These are phyloP conservation scores for Kuraishia capsulata DNA, from an alignment of 805 yeast genomes.

Conservation along the genomic window DNA sequence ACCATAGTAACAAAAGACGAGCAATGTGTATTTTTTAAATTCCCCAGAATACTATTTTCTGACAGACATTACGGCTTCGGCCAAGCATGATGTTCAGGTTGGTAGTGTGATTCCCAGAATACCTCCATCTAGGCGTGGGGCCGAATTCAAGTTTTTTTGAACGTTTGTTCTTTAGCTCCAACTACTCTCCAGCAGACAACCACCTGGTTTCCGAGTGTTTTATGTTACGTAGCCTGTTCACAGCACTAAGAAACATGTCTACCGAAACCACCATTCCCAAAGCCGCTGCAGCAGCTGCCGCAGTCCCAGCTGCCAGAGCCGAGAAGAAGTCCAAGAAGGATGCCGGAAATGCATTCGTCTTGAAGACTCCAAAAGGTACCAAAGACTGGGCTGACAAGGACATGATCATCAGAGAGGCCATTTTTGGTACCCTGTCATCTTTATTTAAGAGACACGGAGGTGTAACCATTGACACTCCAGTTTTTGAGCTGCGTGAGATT, in stretches of 20 bases:
- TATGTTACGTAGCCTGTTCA: slow-evolving; percentile 2
- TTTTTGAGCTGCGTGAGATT: slow-evolving; percentile 91
- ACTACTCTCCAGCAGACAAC: too few species aligned
- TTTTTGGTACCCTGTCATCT: slow-evolving; percentile 62
- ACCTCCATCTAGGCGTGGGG: too few species aligned
- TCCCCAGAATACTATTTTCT: too few species aligned
- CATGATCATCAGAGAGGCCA: slow-evolving; percentile 88
- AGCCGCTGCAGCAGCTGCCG: background rate
- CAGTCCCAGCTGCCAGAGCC: background rate
- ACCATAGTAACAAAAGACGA: background rate
- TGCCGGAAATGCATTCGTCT: slow-evolving; percentile 48
- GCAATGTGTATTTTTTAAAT: too few species aligned
- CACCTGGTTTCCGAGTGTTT: too few species aligned
- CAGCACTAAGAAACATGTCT: background rate
- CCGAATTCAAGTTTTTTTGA: background rate
- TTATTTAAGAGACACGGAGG: slow-evolving; percentile 96
- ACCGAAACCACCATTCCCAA: background rate
- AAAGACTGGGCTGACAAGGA: slow-evolving; percentile 98
- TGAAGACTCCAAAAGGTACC: slow-evolving; percentile 95
- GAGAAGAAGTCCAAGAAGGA: slow-evolving; percentile 16
- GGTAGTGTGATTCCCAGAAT: too few species aligned
- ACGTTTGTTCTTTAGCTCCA: too few species aligned
- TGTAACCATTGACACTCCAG: slow-evolving; percentile 97
- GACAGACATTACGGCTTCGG: too few species aligned
- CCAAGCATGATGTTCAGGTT: too few species aligned